Evolutionary conservation across 805 yeast species (phyloP).

Genomic region (Saturnispora gosingensis): DNA sequence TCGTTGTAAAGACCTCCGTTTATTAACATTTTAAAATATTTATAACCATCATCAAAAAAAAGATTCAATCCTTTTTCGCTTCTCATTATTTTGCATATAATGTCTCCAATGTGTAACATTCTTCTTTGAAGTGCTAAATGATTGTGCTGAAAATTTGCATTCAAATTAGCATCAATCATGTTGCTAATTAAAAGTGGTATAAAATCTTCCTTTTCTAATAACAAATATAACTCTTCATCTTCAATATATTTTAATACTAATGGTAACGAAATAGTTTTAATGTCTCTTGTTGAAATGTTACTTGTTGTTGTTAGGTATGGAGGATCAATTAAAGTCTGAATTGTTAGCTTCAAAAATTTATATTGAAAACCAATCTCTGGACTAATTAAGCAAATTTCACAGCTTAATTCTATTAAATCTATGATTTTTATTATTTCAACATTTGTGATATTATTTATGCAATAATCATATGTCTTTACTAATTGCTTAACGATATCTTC

Average conservation of each 20-base stretch:
- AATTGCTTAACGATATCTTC: background rate
- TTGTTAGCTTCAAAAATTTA: slow-evolving; percentile 5
- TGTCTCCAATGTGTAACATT: slow-evolving; percentile 6
- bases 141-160: slow-evolving; percentile 3
- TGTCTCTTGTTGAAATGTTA: slow-evolving; percentile 1
- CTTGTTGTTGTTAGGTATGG: slow-evolving; percentile 5
- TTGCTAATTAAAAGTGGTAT: slow-evolving; percentile 42
- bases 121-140: background rate
- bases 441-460: background rate
- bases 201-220: slow-evolving; percentile 52
- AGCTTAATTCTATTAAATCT: slow-evolving; percentile 4
- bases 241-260: slow-evolving; percentile 47
- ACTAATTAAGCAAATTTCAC: slow-evolving; percentile 8
- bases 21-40: slow-evolving; percentile 48
- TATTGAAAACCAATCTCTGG: slow-evolving; percentile 4
- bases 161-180: slow-evolving; percentile 4
- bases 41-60: slow-evolving; percentile 47
- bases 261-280: slow-evolving; percentile 7
- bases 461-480: background rate
- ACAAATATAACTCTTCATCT: slow-evolving; percentile 41
- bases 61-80: slow-evolving; percentile 48
- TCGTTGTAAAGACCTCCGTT: slow-evolving; percentile 36
- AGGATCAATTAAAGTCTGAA: slow-evolving; percentile 10
- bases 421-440: background rate
- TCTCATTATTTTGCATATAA: background rate